Evolutionary conservation across 495 filamentous ascomycete genomes (phyloP), one percentile per base, ranked within the genome.

Genomic region (Annulohypoxylon maeteangense): DNA sequence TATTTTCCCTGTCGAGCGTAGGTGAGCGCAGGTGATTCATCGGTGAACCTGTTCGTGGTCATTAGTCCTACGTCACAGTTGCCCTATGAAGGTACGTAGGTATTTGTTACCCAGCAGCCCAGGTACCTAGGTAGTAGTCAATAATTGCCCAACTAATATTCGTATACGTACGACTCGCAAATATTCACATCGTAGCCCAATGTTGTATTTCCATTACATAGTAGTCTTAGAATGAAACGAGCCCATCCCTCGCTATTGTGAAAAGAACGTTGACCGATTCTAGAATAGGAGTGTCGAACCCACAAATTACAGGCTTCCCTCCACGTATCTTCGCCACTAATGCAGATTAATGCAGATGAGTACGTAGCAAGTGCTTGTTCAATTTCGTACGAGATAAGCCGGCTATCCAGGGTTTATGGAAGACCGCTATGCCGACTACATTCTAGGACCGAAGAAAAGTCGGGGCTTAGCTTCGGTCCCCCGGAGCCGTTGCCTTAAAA

Each of bases 401-500:
- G 23, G 22, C 23, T 51, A 25, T 29, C n/a, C 18, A 34, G 16
- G n/a, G 27, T 54, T n/a, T 54, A 16, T 50, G 20, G 45, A 27
- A 20, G 16, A 3, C 18, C 4, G n/a, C 16, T 11, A 34, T 32
- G 29, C 29, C 29, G 50, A 54, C 16, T 54, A 34, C 16, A 20
- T 31, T 4, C 20, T 29, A 51, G 29, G 36, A 14, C 66, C 66
- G 66, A 68, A 55, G 65, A 57, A 62, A 62, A 58, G 18, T 62
- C 67, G 67, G 67, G 55, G 47, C 55, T 45, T 16, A 42, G 58
- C 22, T 27, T 54, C 67, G 68, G 68, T 18, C 16, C 54, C 62
- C 68, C 62, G 55, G 50, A 31, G 38, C 55, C 48, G 61, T 32
- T 32, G 23, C 38, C 22, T 25, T 48, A 22, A 48, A 55, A 18